A percentile compares a stretch with the other conserved stretches of the same genome.
Evolutionary conservation across 2,329 filamentous ascomycete species (phyloP).

Genomic region (Aspergillus cejpii): DNA sequence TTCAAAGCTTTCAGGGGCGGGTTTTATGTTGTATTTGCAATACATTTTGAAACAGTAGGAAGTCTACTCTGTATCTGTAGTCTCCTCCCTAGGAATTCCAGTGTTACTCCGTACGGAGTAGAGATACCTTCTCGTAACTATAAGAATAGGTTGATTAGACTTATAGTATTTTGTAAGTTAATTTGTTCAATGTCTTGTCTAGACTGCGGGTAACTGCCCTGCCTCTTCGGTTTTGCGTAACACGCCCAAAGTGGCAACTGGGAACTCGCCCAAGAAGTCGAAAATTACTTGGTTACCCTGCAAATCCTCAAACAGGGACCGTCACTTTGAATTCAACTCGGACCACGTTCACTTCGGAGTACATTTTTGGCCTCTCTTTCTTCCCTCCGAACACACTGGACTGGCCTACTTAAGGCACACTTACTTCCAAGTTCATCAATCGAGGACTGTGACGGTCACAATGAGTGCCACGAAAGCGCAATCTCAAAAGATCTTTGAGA

Average conservation of each 20-base stretch:
- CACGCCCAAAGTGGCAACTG: background rate
- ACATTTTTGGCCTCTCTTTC: constrained; percentile 17
- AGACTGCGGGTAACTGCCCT: background rate
- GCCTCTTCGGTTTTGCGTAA: background rate
- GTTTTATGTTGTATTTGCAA: constrained; percentile 13
- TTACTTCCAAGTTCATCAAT: constrained; percentile 2
- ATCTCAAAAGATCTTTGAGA: constrained; percentile 96
- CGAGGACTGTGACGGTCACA: constrained; percentile 16
- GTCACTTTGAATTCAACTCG: constrained; percentile 17
- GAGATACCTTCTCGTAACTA: too few species aligned
- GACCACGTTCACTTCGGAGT: constrained; percentile 36
- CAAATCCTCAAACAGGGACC: constrained; percentile 22
- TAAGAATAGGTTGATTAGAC: too few species aligned
- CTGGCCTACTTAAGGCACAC: constrained; percentile 2
- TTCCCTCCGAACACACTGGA: constrained; percentile 5
- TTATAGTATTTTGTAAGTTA: background rate
- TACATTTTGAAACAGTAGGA: too few species aligned
- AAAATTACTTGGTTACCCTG: constrained; percentile 8
- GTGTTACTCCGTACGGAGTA: too few species aligned
- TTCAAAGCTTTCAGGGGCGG: constrained; percentile 15
- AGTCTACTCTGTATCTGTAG: too few species aligned
- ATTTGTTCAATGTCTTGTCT: background rate
- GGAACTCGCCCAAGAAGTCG: background rate
- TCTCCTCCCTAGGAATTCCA: too few species aligned
- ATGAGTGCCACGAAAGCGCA: constrained; percentile 82